Percentiles rank a stretch among this genome's conserved stretches.
phyloP scores from a whole-genome alignment of 495 filamentous ascomycete species.

The Bombardia bombarda region DNA sequence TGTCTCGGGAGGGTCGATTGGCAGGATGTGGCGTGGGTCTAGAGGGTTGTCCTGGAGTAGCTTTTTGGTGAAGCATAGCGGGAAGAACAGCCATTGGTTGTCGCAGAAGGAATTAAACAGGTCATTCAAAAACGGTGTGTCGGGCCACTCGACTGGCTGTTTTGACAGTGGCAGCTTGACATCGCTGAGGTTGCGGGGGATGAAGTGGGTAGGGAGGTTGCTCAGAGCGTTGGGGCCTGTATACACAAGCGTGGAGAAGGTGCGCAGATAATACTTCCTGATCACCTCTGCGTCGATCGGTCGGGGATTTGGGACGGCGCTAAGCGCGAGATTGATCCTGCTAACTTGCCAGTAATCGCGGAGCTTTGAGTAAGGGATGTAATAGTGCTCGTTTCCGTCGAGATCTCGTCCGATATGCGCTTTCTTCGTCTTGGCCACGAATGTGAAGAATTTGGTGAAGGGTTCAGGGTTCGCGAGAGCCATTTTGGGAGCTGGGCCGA shows the following conservation, averaged over 20 bases:
- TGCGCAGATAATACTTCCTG: constrained; percentile 10
- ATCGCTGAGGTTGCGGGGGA: constrained; percentile 9
- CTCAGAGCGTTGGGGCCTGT: constrained; percentile 3
- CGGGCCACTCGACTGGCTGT: constrained; percentile 1
- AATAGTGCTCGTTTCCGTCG: neutral
- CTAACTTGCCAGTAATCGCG: constrained; percentile 10
- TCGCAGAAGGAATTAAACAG: constrained; percentile 22
- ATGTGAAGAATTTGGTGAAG: constrained; percentile 7
- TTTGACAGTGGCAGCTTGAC: neutral
- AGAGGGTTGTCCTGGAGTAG: constrained; percentile 12
- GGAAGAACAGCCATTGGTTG: constrained; percentile 31
- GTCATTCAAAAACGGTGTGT: constrained; percentile 1
- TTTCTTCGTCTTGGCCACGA: constrained; percentile 7
- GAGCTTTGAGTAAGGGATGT: constrained; percentile 2
- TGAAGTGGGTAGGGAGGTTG: constrained; percentile 10
- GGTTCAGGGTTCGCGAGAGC: constrained; percentile 2
- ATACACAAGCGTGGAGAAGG: constrained; percentile 18
- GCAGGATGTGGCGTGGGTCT: constrained; percentile 17
- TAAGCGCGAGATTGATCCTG: constrained; percentile 6
- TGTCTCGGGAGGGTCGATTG: constrained; percentile 14
- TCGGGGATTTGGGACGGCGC: constrained; percentile 2
- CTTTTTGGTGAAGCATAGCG: constrained; percentile 12
- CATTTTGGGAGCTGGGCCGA: neutral
- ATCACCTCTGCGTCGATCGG: constrained; percentile 6
- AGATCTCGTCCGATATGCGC: constrained; percentile 2